phyloP scores from a whole-genome alignment of 176 grass and related monocot species.

The Oryza coarctata region DNA sequence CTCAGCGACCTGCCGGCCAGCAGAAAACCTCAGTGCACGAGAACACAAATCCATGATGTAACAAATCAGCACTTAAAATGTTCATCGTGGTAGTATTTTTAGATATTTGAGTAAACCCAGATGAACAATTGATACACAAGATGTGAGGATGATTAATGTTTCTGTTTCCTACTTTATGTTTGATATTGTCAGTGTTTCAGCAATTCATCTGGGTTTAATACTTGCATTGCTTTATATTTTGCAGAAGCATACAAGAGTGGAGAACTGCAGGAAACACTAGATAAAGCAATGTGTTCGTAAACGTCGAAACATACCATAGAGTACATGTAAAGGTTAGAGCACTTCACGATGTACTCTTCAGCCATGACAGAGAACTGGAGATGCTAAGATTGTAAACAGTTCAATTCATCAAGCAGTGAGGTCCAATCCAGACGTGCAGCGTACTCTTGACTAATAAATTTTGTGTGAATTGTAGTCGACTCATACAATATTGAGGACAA shows the following conservation, averaged over 20 bases:
- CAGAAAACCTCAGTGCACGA: neutral
- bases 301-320: neutral
- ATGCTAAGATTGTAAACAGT: neutral
- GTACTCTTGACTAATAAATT: neutral
- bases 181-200: neutral
- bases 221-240: slow-evolving; percentile 1
- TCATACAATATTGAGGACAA: neutral
- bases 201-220: slow-evolving; percentile 1
- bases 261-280: slow-evolving; percentile 65
- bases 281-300: slow-evolving; percentile 59
- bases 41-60: neutral
- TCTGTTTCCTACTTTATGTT: neutral
- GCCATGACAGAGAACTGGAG: neutral
- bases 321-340: neutral
- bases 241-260: slow-evolving; percentile 84
- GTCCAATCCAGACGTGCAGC: neutral
- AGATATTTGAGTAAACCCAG: neutral
- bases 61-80: neutral
- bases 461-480: neutral
- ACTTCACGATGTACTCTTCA: neutral
- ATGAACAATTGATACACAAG: neutral
- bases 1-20: neutral
- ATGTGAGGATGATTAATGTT: neutral
- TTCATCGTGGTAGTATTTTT: neutral
- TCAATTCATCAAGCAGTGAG: neutral